Percentiles rank a stretch among this genome's conserved stretches.
Conservation (phyloP, 2,329 filamentous ascomycete species). For the Aaosphaeria pasadenensis region DNA sequence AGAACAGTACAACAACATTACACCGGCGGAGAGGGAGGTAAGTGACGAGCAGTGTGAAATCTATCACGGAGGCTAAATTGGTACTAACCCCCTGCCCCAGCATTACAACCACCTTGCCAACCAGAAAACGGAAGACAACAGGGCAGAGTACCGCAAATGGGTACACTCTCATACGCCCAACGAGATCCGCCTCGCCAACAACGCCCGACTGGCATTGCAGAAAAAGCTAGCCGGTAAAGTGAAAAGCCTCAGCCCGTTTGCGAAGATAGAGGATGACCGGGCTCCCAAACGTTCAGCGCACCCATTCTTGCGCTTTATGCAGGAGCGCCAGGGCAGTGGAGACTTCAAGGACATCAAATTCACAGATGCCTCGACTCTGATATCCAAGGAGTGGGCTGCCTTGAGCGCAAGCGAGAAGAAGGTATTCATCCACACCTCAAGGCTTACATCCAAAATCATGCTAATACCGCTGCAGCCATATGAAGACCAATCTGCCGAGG, state of each 20-base stretch:
- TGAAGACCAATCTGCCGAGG: background rate
- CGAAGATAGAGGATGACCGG: constrained; percentile 53
- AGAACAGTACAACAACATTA: constrained; percentile 23
- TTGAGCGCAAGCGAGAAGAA: constrained; percentile 48
- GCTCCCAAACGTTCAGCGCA: constrained; percentile 42
- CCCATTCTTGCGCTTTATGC: constrained; percentile 44
- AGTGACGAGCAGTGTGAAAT: constrained; percentile 1
- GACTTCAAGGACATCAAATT: constrained; percentile 50
- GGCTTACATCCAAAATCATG: too few relatives aligned
- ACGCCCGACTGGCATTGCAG: constrained; percentile 47
- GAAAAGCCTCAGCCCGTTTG: constrained; percentile 5
- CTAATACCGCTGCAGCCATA: background rate
- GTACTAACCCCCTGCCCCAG: constrained; percentile 35
- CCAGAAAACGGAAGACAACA: constrained; percentile 44
- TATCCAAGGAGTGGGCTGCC: constrained; percentile 48
- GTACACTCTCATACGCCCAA: constrained; percentile 53
- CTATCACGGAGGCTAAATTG: background rate
- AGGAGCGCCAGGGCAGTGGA: constrained; percentile 44
- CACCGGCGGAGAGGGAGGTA: constrained; percentile 36
- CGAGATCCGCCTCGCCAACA: constrained; percentile 59
- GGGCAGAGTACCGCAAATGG: constrained; percentile 51
- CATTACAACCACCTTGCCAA: constrained; percentile 52
- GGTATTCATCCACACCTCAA: constrained; percentile 25
- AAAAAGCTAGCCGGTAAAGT: constrained; percentile 11
- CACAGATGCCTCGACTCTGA: constrained; percentile 40